Evolutionary conservation across 352 stramenopile species (phyloP).

Genomic region (Aphanomyces cochlioides): DNA sequence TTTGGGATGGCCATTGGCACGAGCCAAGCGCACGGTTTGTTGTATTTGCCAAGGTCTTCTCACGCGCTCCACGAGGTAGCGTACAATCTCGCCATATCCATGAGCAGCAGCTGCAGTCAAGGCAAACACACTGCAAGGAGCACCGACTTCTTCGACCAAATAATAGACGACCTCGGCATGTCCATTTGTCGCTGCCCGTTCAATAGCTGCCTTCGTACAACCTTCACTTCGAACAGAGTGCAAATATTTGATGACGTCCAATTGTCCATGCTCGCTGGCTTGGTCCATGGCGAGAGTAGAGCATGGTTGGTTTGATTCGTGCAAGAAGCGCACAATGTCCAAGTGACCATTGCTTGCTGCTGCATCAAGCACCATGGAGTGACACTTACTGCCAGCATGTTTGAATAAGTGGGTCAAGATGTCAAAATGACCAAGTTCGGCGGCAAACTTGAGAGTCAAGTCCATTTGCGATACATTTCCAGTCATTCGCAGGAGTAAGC

Average conservation of each 20-base stretch:
- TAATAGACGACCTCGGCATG: neutral
- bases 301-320: slow-evolving; percentile 10
- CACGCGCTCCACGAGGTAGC: neutral
- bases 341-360: slow-evolving; percentile 14
- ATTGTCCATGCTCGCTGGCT: slow-evolving; percentile 22
- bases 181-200: slow-evolving; percentile 4
- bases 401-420: neutral
- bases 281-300: slow-evolving; percentile 7
- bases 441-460: neutral
- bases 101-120: slow-evolving; percentile 15
- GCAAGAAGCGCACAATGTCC: slow-evolving; percentile 5
- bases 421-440: neutral
- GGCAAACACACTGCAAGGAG: neutral
- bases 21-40: neutral
- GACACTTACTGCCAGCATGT: too few relatives aligned
- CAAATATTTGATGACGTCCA: slow-evolving; percentile 23
- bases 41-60: neutral
- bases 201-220: slow-evolving; percentile 11
- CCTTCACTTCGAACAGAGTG: neutral
- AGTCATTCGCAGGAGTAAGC: neutral
- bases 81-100: slow-evolving; percentile 8
- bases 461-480: neutral
- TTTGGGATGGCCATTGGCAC: slow-evolving; percentile 11
- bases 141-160: neutral
- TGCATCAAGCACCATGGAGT: neutral